These are phyloP conservation scores for Caloboletus inedulis DNA, from an alignment of 1,284 basidiomycete genomes.

Conservation along the genomic window DNA sequence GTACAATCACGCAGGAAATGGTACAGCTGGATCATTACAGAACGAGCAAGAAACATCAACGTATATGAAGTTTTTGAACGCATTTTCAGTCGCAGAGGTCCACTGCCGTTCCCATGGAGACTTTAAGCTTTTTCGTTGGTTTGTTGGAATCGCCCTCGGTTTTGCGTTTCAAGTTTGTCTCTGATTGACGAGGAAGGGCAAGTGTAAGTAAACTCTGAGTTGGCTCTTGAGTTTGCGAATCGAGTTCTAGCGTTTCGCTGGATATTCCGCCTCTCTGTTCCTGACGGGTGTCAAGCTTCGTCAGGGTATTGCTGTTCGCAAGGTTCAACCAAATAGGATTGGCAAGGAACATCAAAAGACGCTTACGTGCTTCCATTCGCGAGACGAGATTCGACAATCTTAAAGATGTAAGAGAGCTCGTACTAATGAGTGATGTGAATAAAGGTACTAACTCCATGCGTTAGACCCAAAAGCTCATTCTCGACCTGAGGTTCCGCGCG, in stretches of 20 bases:
- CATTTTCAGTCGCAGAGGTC: slow-evolving; percentile 53
- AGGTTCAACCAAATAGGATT: not conserved
- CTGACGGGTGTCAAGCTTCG: not conserved
- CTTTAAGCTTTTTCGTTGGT: slow-evolving; percentile 50
- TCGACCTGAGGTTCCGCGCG: slow-evolving; percentile 57
- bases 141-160: slow-evolving; percentile 22
- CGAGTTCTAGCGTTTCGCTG: slow-evolving; percentile 10
- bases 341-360: not conserved
- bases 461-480: slow-evolving; percentile 54
- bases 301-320: slow-evolving; percentile 3
- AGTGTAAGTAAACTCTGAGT: slow-evolving; percentile 35
- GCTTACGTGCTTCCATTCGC: slow-evolving; percentile 30
- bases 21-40: not conserved
- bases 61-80: not conserved
- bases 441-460: slow-evolving; percentile 47
- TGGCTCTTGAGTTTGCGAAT: slow-evolving; percentile 54
- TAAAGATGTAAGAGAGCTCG: slow-evolving; percentile 7
- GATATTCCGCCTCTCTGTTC: not conserved
- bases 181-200: slow-evolving; percentile 12
- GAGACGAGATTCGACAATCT: slow-evolving; percentile 10
- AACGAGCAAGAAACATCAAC: not conserved
- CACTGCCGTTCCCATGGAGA: slow-evolving; percentile 52
- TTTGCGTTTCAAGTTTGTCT: slow-evolving; percentile 33
- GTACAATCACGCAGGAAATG: not conserved
- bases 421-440: not conserved